These are phyloP conservation scores for Xylariaceae sp. DNA, from an alignment of 2,329 filamentous ascomycete species.

Conservation along the genomic window DNA sequence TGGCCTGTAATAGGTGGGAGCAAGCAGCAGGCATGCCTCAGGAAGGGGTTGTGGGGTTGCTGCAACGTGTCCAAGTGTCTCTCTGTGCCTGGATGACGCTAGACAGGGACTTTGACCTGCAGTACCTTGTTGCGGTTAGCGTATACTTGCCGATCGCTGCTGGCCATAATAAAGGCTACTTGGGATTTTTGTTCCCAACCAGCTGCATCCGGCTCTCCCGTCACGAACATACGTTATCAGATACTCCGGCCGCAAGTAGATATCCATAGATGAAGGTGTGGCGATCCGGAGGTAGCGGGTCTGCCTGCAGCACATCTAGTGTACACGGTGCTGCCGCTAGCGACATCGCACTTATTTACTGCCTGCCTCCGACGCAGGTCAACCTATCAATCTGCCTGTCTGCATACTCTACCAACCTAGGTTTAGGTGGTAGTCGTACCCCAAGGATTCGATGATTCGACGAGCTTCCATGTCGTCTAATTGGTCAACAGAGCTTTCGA, in stretches of 20 bases:
- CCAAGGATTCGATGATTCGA: constrained; percentile 15
- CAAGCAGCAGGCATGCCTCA: neutral
- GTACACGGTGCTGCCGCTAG: constrained; percentile 35
- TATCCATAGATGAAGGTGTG: constrained; percentile 36
- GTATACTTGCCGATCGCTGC: constrained; percentile 27
- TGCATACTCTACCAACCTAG: too few relatives aligned
- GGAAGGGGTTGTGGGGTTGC: constrained; percentile 19
- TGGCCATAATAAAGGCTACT: constrained; percentile 26
- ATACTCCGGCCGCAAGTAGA: constrained; percentile 32
- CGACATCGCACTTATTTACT: too few relatives aligned
- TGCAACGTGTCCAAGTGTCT: constrained; percentile 35
- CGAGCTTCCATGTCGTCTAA: constrained; percentile 22
- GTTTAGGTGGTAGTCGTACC: neutral
- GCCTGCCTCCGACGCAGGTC: constrained; percentile 23
- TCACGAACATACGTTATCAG: constrained; percentile 22
- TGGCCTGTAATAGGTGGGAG: neutral
- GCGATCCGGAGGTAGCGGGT: constrained; percentile 22
- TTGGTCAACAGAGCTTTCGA: neutral
- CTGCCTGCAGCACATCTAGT: constrained; percentile 27
- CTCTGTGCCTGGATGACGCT: constrained; percentile 24
- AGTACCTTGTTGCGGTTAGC: constrained; percentile 28
- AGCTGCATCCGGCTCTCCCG: constrained; percentile 4
- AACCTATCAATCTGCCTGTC: constrained; percentile 27
- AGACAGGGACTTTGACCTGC: constrained; percentile 10
- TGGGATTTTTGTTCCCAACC: constrained; percentile 21